These are phyloP conservation scores for Creolimax fragrantissima DNA, from an alignment of 78 protist species.

Conservation along the genomic window DNA sequence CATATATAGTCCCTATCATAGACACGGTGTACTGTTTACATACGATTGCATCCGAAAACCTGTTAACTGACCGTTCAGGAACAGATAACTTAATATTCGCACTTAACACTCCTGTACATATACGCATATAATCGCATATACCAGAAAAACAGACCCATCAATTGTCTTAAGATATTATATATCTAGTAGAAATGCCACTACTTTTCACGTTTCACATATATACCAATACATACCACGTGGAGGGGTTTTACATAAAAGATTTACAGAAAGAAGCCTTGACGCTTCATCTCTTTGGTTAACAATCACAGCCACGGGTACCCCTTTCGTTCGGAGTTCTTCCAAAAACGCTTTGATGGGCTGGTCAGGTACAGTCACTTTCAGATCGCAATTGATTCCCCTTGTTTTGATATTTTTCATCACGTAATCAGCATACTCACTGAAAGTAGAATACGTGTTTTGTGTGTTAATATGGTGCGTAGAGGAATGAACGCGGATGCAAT, in stretches of 20 bases:
- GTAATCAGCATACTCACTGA: not conserved
- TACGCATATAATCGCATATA: no score
- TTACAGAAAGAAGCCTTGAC: not conserved
- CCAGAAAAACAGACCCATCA: no score
- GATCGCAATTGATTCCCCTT: not conserved
- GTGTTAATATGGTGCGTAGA: not conserved
- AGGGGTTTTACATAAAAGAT: not conserved
- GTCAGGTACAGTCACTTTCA: not conserved
- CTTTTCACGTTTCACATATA: no score
- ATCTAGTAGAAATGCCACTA: no score
- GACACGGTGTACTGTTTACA: no score
- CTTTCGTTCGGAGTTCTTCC: not conserved
- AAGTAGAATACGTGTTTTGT: not conserved
- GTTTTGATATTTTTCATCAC: not conserved
- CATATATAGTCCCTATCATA: no score
- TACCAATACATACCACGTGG: not conserved
- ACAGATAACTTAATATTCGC: no score
- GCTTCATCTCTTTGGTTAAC: not conserved
- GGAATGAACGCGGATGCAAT: no score
- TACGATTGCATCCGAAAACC: no score
- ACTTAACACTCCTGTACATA: no score
- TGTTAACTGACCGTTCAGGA: no score
- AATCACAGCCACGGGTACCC: not conserved
- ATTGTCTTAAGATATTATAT: no score
- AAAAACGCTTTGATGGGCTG: not conserved